Conservation (phyloP, 2,329 filamentous ascomycete species). For the Alternaria arborescens region DNA sequence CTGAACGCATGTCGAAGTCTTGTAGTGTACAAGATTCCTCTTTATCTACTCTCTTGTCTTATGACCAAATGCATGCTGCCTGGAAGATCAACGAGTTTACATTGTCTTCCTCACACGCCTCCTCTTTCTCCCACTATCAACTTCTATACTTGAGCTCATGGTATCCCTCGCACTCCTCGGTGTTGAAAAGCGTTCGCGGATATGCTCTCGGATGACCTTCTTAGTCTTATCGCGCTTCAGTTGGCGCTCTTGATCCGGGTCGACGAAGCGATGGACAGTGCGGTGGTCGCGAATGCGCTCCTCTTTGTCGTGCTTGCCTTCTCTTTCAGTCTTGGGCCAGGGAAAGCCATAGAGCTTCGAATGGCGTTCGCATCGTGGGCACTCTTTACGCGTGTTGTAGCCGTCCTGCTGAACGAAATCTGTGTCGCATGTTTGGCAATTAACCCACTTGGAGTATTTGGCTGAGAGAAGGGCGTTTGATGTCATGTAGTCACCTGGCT, state of each 20-base stretch:
- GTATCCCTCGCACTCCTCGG: slow-evolving; percentile 39
- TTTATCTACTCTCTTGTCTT: neutral
- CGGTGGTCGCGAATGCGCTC: slow-evolving; percentile 81
- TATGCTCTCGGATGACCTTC: slow-evolving; percentile 33
- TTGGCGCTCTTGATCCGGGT: slow-evolving; percentile 68
- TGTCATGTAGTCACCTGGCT: slow-evolving; percentile 73
- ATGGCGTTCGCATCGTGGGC: slow-evolving; percentile 92
- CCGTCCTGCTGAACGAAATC: slow-evolving; percentile 90
- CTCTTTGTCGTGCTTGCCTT: slow-evolving; percentile 75
- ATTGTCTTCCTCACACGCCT: slow-evolving; percentile 42
- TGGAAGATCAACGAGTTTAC: slow-evolving; percentile 21
- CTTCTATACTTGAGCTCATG: slow-evolving; percentile 35
- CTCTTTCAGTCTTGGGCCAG: slow-evolving; percentile 93
- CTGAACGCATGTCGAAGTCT: neutral
- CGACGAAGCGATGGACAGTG: slow-evolving; percentile 84
- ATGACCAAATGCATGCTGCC: neutral
- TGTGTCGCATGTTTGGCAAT: slow-evolving; percentile 82
- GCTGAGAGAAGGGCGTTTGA: slow-evolving; percentile 79
- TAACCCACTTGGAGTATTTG: slow-evolving; percentile 82
- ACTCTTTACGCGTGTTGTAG: slow-evolving; percentile 83
- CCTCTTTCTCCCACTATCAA: slow-evolving; percentile 33
- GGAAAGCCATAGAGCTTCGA: slow-evolving; percentile 93
- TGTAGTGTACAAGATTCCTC: neutral
- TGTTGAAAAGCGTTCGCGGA: slow-evolving; percentile 39
- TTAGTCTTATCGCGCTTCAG: slow-evolving; percentile 43